Base-by-base conservation (phyloP, 2,329 filamentous ascomycete species). In the Teratosphaeria pseudoeucalypti region DNA sequence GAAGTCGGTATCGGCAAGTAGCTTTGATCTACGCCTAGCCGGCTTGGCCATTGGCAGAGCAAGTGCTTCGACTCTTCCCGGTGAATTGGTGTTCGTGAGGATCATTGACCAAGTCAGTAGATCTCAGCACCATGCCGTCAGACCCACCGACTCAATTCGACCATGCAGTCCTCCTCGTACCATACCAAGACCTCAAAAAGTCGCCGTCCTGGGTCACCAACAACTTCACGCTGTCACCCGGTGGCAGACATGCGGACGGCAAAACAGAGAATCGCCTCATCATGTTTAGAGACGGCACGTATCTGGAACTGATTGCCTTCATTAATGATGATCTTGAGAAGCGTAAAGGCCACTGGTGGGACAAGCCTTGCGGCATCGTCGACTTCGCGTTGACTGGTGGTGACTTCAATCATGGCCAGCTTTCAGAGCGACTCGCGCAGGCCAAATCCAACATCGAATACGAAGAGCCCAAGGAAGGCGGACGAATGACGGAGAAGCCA, bases 271-370 rank as follows among this genome's bases (percentile, higher is more conserved):
- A 88, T 72, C 80, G 79, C 52, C 79, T 88, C 19, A 79, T 87
- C 23, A 72, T 86, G 14, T 81, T 89, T 61, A 66, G 75, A 29
- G 85, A 88, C 64, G 85, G 85, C 34, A 80, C 79, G 26, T 88
- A 88, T 72, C 74, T 89, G 57, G 85, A 89, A 67, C 74, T 88
- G 56, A 85, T 87, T 61, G 80, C 83, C 47, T 88, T 87, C 68
- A 74, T 82, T 55, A 70, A 80, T 23, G 78, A 76, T 52, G 68
- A 71, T 37, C 65, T 71, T n/a, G 72, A 74, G 4, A 65, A 71
- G 6, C 76, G 79, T 3, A 67, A 67, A 6, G 71, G 73, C 1
- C 84, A 88, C 66, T 81, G 81, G 67, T 89, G 85, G 85, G 84
- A 71, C 0, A 77, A 81, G 10, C 63, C 71, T 0, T 77, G 78